phyloP scores from a whole-genome alignment of 805 yeast genomes.

The Cyberlindnera mycetangii region DNA sequence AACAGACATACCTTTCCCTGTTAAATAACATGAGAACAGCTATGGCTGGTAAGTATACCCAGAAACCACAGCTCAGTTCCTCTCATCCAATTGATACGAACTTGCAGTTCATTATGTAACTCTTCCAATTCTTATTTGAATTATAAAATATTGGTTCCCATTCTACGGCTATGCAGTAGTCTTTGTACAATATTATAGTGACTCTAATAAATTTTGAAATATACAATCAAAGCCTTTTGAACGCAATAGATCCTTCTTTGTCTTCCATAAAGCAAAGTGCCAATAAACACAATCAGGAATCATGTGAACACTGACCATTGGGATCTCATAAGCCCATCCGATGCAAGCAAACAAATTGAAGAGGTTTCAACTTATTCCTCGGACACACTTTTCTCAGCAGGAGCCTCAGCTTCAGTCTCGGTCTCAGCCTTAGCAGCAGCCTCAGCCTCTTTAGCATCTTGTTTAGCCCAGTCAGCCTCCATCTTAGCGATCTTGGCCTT shows the following conservation, averaged over 20 bases:
- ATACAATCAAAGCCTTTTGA: not conserved
- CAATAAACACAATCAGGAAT: constrained; percentile 4
- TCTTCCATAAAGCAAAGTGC: not conserved
- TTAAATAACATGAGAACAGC: constrained; percentile 58
- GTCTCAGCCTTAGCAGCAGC: constrained; percentile 16
- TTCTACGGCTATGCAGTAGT: too few species aligned
- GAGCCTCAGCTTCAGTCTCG: constrained; percentile 12
- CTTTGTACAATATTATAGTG: not conserved
- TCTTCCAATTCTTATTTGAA: not conserved
- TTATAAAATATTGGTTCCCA: not conserved
- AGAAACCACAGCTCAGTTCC: constrained; percentile 68
- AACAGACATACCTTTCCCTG: constrained; percentile 57
- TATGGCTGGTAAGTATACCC: constrained; percentile 59
- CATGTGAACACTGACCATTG: not conserved
- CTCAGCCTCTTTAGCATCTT: constrained; percentile 38
- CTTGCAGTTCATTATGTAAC: constrained; percentile 35
- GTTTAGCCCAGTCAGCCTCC: constrained; percentile 48
- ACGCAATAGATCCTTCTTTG: not conserved
- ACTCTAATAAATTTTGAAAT: not conserved
- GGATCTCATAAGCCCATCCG: not conserved
- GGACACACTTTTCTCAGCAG: constrained; percentile 11
- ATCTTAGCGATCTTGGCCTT: constrained; percentile 72
- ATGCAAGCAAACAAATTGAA: not conserved
- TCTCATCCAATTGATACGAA: constrained; percentile 65
- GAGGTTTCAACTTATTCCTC: constrained; percentile 20